Evolutionary conservation across 2,329 filamentous ascomycete genomes (phyloP).

Genomic region (Colletotrichum gigasporum): DNA sequence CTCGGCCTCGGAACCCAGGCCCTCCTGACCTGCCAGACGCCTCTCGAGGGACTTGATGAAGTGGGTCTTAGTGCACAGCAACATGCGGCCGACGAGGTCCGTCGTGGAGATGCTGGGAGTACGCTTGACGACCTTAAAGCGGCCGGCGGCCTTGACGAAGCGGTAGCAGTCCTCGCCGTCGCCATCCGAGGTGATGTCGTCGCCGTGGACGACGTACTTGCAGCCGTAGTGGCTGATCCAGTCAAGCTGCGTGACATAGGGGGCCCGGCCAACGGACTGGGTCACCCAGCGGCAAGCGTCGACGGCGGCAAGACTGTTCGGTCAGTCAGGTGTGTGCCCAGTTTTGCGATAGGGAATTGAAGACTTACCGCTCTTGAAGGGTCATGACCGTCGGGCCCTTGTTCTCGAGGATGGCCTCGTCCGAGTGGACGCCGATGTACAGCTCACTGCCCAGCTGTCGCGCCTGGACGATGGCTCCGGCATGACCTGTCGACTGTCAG

Average conservation of each 20-base stretch:
- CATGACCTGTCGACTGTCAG: conserved; percentile 72
- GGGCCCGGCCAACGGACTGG: conserved; percentile 81
- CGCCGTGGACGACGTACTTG: conserved; percentile 94
- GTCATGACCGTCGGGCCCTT: conserved; percentile 99
- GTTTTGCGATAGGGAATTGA: conserved; percentile 16
- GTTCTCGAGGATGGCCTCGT: conserved; percentile 94
- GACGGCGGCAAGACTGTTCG: conserved; percentile 79
- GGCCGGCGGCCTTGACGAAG: conserved; percentile 91
- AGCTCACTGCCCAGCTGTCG: conserved; percentile 90
- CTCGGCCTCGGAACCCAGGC: conserved; percentile 73
- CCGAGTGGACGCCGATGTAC: conserved; percentile 92
- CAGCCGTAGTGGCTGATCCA: conserved; percentile 98
- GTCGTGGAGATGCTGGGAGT: conserved; percentile 98
- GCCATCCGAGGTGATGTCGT: conserved; percentile 96
- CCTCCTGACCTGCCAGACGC: conserved; percentile 75
- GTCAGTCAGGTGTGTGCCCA: background rate
- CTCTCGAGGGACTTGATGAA: conserved; percentile 85
- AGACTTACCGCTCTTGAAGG: conserved; percentile 78
- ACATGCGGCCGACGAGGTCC: conserved; percentile 97
- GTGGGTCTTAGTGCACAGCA: conserved; percentile 93
- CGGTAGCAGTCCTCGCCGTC: conserved; percentile 96
- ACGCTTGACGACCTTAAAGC: conserved; percentile 96
- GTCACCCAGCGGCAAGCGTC: conserved; percentile 97
- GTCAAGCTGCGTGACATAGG: conserved; percentile 91
- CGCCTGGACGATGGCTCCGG: conserved; percentile 95